Conservation (phyloP, 305 asterid species). For the Fraxinus angustifolia region DNA sequence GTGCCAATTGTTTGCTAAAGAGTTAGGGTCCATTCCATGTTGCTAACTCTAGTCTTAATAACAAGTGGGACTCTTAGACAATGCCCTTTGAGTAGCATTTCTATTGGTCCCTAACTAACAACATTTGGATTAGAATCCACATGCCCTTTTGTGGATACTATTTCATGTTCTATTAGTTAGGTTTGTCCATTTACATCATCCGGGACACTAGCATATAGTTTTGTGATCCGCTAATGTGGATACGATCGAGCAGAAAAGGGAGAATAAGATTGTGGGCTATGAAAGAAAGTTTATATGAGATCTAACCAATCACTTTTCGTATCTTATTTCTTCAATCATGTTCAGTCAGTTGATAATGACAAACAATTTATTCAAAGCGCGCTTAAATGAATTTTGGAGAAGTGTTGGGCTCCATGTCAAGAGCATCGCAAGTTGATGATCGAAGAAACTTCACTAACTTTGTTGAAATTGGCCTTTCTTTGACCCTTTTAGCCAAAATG, state of each 20-base stretch:
- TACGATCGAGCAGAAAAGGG: not conserved
- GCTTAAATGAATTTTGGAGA: not conserved
- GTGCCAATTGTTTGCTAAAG: conserved; percentile 4
- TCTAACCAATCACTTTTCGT: not conserved
- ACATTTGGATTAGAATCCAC: conserved; percentile 32
- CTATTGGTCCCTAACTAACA: conserved; percentile 31
- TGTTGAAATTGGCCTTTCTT: not conserved
- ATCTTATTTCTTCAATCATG: not conserved
- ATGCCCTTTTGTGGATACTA: conserved; percentile 28
- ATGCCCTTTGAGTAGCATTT: not conserved
- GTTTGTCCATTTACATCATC: not conserved
- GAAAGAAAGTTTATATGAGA: not conserved
- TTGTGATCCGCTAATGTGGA: not conserved
- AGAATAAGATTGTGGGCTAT: not conserved
- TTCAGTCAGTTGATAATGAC: not conserved
- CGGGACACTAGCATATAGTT: not conserved
- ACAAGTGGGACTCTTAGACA: conserved; percentile 29
- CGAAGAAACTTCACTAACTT: not conserved
- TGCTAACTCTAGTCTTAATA: conserved; percentile 13
- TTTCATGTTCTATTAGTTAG: conserved; percentile 5
- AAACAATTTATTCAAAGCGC: not conserved
- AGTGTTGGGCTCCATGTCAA: not conserved
- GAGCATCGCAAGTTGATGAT: not conserved
- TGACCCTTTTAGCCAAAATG: not conserved
- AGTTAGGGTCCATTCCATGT: conserved; percentile 33